phyloP scores from a whole-genome alignment of 1,284 basidiomycete species.

The Athelia sp. region DNA sequence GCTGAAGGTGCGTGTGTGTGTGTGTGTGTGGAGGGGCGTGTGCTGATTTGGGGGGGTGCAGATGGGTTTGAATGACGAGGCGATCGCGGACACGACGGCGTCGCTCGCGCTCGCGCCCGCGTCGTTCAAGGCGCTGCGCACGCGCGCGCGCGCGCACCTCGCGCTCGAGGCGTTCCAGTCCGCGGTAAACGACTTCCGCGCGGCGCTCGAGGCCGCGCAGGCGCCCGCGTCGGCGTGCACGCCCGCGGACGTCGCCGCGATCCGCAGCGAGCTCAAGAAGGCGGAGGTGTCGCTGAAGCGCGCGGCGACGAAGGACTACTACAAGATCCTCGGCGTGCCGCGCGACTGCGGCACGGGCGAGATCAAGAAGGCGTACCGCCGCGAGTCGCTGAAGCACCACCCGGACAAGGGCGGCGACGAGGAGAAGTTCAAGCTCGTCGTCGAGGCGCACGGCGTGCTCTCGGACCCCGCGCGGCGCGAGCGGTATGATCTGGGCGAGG shows the following conservation, averaged over 20 bases:
- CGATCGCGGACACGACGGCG: constrained; percentile 65
- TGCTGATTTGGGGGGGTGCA: constrained; percentile 21
- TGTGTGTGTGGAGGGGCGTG: not conserved
- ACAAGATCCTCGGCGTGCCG: constrained; percentile 65
- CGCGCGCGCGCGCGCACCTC: constrained; percentile 75
- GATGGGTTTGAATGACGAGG: constrained; percentile 62
- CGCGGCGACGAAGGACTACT: constrained; percentile 84
- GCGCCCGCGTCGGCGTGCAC: constrained; percentile 42
- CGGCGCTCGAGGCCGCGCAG: constrained; percentile 66
- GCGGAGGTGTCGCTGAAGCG: constrained; percentile 75
- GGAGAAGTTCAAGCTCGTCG: constrained; percentile 83
- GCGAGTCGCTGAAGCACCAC: constrained; percentile 77
- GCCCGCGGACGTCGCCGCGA: constrained; percentile 56
- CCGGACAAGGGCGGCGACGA: constrained; percentile 84
- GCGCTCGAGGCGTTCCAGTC: constrained; percentile 73
- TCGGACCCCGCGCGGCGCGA: constrained; percentile 65
- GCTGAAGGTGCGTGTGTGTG: constrained; percentile 48
- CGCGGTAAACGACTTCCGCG: constrained; percentile 73
- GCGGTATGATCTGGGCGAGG: constrained; percentile 73
- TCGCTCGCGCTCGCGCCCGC: constrained; percentile 61
- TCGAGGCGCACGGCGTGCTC: constrained; percentile 71
- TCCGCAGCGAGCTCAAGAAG: constrained; percentile 68
- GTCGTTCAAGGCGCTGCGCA: constrained; percentile 83
- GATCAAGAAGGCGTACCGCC: constrained; percentile 77
- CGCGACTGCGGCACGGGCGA: constrained; percentile 61